Base-by-base conservation (phyloP, 164 flowering plant genomes). In the Annona cherimola region DNA sequence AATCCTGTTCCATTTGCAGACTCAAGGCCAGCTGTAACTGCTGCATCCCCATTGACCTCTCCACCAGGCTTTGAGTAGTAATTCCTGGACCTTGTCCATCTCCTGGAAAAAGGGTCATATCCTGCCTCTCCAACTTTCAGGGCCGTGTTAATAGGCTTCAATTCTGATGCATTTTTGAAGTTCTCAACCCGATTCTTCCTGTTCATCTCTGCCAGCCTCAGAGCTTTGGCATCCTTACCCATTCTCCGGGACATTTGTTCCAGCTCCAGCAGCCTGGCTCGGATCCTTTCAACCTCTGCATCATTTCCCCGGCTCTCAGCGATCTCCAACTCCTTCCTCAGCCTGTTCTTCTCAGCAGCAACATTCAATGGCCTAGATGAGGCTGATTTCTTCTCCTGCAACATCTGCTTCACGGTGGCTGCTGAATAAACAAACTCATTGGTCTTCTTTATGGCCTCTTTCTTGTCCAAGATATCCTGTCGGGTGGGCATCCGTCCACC, bases 121-220 rank as follows among this genome's bases (percentile, higher is more conserved):
- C 97, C 99, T 1, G 93, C 98, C 75, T 95, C 97, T 16, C 97
- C 99, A 5, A 89, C 92, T 80, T 93, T 91, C 73, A 93, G 77
- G 71, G 83, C 71, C 6, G 87, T 79, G 73, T 85, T 91, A 5
- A 84, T 80, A 0, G 91, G 89, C 78, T 84, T 93, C 73, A 85
- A 0, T 59, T 81, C 92, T 1, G 97, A 93, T 2, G 98, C 99
- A 84, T 87, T 93, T 76, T 86, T 91, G 84, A 90, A 95, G 72
- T 95, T 95, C 81, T 95, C 98, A 8, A 74, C 92, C 76, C 92
- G 80, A 78, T 93, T 95, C 83, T 76, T 91, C 71, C 83, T 84
- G 75, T 95, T 95, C 98, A 93, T 95, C 82, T 93, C 96, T 39
- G 93, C 90, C 66, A 93, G 81, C 80, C 83, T 87, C 41, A 88